Conservation (phyloP, 805 yeast genomes). For the Wickerhamiella spandovensis region DNA sequence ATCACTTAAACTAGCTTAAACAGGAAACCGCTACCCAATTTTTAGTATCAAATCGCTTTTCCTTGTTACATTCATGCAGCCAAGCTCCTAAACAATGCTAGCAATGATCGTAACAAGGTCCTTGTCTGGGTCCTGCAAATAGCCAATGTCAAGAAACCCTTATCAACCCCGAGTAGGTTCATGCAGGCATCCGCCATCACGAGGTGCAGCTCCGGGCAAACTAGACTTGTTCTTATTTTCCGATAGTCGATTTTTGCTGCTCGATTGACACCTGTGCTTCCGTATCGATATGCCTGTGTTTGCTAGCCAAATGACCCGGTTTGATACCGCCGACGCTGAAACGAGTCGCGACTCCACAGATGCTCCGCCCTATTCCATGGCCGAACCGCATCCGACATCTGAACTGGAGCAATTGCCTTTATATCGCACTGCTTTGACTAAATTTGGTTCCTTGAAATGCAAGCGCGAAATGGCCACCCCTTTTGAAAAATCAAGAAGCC, state of each 20-base stretch:
- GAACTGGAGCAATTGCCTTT: slow-evolving; percentile 34
- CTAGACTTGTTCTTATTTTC: background rate
- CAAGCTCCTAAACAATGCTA: too few relatives aligned
- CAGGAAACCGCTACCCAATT: too few relatives aligned
- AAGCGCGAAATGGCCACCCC: slow-evolving; percentile 73
- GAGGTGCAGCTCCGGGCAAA: background rate
- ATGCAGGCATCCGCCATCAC: background rate
- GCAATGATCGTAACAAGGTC: background rate
- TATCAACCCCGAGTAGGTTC: background rate
- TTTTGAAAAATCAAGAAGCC: slow-evolving; percentile 47
- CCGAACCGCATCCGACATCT: slow-evolving; percentile 47
- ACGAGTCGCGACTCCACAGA: background rate
- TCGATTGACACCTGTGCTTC: too few relatives aligned
- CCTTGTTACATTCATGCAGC: background rate
- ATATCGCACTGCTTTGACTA: slow-evolving; percentile 53
- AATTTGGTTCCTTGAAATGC: slow-evolving; percentile 42
- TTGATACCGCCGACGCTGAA: background rate
- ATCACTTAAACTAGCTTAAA: too few relatives aligned
- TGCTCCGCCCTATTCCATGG: background rate
- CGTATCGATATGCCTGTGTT: background rate
- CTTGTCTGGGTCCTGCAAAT: background rate
- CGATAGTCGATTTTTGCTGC: background rate
- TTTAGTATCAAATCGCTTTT: background rate
- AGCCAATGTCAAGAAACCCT: background rate
- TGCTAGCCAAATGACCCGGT: background rate